These are phyloP conservation scores for Alternaria sp. DNA, from an alignment of 2,329 filamentous ascomycete genomes.

Conservation along the genomic window DNA sequence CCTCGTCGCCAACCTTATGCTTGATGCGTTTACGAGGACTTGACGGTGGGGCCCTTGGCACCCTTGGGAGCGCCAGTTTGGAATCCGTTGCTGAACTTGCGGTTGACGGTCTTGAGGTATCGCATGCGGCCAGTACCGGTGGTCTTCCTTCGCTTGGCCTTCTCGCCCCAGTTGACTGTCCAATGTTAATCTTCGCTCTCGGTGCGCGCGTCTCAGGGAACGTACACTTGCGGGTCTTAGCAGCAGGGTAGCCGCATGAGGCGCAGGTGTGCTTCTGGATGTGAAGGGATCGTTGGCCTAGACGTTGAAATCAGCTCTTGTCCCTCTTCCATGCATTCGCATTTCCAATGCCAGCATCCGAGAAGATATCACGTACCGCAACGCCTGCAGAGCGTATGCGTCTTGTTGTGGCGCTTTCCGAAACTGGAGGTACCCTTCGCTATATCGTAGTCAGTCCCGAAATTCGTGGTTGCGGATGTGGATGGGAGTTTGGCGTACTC, in stretches of 20 bases:
- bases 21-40: constrained; percentile 30
- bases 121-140: constrained; percentile 96
- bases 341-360: constrained; percentile 20
- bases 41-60: constrained; percentile 69
- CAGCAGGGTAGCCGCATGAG: constrained; percentile 94
- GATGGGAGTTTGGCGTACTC: constrained; percentile 59
- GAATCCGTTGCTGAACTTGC: constrained; percentile 98
- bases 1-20: constrained; percentile 24
- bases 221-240: constrained; percentile 99
- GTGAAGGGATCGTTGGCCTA: constrained; percentile 96
- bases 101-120: constrained; percentile 89
- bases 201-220: constrained; percentile 45
- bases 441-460: constrained; percentile 60
- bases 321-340: constrained; percentile 19
- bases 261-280: constrained; percentile 99
- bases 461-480: constrained; percentile 37
- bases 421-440: constrained; percentile 77
- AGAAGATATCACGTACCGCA: constrained; percentile 76
- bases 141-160: constrained; percentile 99
- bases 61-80: constrained; percentile 87
- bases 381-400: constrained; percentile 97
- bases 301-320: constrained; percentile 46
- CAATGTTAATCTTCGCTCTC: constrained; percentile 38
- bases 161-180: constrained; percentile 99
- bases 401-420: constrained; percentile 93